Evolutionary conservation across 2,329 filamentous ascomycete species (phyloP), one percentile per base, ranked within the genome.

Genomic region (Coniochaeta hoffmannii): DNA sequence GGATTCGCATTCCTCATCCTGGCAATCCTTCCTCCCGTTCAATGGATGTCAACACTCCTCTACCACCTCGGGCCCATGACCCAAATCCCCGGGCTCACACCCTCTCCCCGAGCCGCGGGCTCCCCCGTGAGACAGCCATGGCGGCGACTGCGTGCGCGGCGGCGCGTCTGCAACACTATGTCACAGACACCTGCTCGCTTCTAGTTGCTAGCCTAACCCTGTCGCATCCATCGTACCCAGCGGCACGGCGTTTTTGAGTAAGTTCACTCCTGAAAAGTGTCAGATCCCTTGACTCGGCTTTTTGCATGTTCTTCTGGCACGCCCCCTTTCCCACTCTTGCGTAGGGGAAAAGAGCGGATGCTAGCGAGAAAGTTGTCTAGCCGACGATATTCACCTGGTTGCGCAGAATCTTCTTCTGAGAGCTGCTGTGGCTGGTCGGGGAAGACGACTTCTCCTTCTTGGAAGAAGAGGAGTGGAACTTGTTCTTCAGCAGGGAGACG

Each of bases 401-500:
- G 32, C 35, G 53, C 12, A 56, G 24, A 14, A 57, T 38, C n/a
- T 59, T 50, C 35, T 57, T 26, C 6, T 50, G 51, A 31, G 59
- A 15, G 41, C 41, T 46, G 10, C 60, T 54, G 19, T 22, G 44
- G 1, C 54, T 53, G 35, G 56, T 38, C 11, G 41, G 8, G 14
- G 41, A 46, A 9, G 41, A 46, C 19, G 41, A 28, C n/a, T n/a
- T n/a, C n/a, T n/a, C n/a, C n/a, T n/a, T n/a, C n/a, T n/a, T n/a
- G 4, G 41, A 46, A n/a, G 55, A 38, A 15, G 50, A 36, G 1
- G 56, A 55, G 49, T 31, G 50, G 58, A 61, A n/a, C 49, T 60
- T 62, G 36, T 56, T 50, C 58, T 66, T 64, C 51, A 65, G 57
- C 30, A 65, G 56, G 41, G 55, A 44, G 32, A 57, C 31, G 32